phyloP scores from a whole-genome alignment of 1,284 basidiomycete species.

The Ceratobasidium sp. region DNA sequence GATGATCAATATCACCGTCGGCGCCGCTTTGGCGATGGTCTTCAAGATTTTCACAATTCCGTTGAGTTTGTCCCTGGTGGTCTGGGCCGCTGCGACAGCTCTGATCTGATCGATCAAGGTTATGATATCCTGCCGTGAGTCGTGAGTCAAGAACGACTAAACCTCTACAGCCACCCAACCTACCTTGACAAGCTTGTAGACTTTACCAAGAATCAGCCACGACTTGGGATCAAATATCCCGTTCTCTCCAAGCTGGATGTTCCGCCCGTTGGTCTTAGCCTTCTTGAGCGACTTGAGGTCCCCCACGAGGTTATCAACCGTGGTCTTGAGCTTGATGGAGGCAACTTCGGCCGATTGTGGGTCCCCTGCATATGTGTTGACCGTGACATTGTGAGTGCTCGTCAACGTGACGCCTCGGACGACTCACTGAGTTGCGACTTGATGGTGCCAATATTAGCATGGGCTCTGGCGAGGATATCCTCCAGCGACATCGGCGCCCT shows the following conservation, averaged over 20 bases:
- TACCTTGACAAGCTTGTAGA: constrained; percentile 3
- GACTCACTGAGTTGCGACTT: not conserved
- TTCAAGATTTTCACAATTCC: not conserved
- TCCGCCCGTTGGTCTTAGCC: not conserved
- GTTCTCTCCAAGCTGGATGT: not conserved
- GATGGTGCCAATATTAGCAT: not conserved
- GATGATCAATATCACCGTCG: not conserved
- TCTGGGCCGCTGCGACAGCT: not conserved
- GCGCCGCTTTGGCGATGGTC: not conserved
- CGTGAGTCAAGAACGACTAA: not conserved
- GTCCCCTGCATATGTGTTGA: not conserved
- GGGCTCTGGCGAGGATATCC: not conserved
- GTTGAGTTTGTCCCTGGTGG: not conserved
- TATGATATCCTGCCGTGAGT: not conserved
- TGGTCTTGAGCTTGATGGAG: constrained; percentile 1
- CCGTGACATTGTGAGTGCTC: not conserved
- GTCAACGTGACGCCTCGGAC: not conserved
- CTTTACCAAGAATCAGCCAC: not conserved
- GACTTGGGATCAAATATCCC: not conserved
- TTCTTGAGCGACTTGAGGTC: not conserved
- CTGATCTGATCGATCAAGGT: not conserved
- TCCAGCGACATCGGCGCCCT: not conserved
- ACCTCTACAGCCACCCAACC: not conserved
- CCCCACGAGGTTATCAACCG: not conserved
- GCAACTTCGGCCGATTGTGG: not conserved